Base-by-base conservation (phyloP, 1,284 basidiomycete genomes). In the Ustilago xerochloae region DNA sequence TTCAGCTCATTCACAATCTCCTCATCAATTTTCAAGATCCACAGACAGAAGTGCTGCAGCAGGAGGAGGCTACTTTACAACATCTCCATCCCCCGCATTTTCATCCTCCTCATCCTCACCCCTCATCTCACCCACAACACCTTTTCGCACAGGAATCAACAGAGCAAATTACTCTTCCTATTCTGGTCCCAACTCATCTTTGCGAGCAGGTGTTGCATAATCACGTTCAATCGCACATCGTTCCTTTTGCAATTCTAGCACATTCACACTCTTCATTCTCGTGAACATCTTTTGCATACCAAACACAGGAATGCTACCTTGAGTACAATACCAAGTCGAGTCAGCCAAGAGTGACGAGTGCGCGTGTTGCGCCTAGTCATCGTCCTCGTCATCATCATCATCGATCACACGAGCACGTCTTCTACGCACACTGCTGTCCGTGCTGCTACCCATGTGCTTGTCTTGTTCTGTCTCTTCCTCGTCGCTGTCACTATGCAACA, bases 381-480 rank as follows among this genome's bases (percentile, higher is more conserved):
- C 48, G n/a, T 28, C 35, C 16, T 53, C 50, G 7, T 62, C 64
- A 9, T 66, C 65, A 8, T 63, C 66, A 29, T 63, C 56, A 30
- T 69, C 61, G 18, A 69, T n/a, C 16, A 69, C 63, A 12, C 56
- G 51, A 22, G 61, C 52, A 0, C 66, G 38, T 46, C 66, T 50
- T 15, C 66, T 56, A 20, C 66, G 51, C 6, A 22, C 48, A n/a
- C 47, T 50, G 52, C 61, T 69, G 29, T 69, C 66, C 16, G 43
- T 59, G 24, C 66, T 69, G 32, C 61, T 63, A 8, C 47, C 52
- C 15, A 63, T 7, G 12, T 39, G 45, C 3, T 20, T 50, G 16
- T 13, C 32, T 12, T 22, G 26, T 0, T 41, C 54, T 6, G 38
- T 39, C 6, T 36, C 59, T 12, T 60, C 60, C 36, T 49, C 63